phyloP scores from a whole-genome alignment of 2,329 filamentous ascomycete species.

The Sporothrix schenckii region DNA sequence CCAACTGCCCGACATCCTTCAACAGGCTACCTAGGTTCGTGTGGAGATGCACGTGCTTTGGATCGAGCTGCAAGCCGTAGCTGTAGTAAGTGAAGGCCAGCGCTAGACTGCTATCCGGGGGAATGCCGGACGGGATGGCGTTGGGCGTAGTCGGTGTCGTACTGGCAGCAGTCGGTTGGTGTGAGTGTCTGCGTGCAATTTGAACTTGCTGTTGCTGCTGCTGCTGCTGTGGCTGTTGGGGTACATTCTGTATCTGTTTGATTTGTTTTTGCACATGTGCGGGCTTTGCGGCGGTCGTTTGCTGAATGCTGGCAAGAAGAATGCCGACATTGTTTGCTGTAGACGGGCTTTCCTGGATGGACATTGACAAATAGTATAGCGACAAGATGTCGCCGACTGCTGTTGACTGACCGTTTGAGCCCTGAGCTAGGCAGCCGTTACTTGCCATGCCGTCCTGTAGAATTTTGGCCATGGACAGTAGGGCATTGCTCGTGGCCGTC shows the following conservation, averaged over 20 bases:
- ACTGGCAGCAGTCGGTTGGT: constrained; percentile 33
- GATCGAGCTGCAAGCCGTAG: constrained; percentile 84
- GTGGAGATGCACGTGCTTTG: constrained; percentile 90
- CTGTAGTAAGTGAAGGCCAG: constrained; percentile 93
- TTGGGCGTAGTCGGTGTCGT: constrained; percentile 37
- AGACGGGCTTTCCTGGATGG: constrained; percentile 91
- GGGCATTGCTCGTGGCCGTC: constrained; percentile 91
- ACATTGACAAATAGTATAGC: constrained; percentile 92
- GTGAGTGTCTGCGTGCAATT: background rate
- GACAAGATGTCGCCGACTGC: constrained; percentile 91
- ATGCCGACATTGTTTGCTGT: constrained; percentile 99
- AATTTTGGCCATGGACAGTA: constrained; percentile 94
- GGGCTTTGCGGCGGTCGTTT: constrained; percentile 45
- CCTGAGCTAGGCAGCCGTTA: constrained; percentile 54
- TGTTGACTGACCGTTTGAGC: constrained; percentile 63
- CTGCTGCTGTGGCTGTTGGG: constrained; percentile 18
- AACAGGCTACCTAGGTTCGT: constrained; percentile 94
- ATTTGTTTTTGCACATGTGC: background rate
- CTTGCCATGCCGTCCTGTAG: constrained; percentile 94
- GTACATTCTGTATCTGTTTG: background rate
- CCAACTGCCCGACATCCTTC: constrained; percentile 93
- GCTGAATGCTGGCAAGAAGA: constrained; percentile 90
- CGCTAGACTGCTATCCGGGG: constrained; percentile 82
- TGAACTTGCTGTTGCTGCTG: constrained; percentile 26
- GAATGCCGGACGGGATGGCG: constrained; percentile 69